Evolutionary conservation across 225 moss, liverwort and hornwort species (phyloP).

Genomic region (Ulota crispa): DNA sequence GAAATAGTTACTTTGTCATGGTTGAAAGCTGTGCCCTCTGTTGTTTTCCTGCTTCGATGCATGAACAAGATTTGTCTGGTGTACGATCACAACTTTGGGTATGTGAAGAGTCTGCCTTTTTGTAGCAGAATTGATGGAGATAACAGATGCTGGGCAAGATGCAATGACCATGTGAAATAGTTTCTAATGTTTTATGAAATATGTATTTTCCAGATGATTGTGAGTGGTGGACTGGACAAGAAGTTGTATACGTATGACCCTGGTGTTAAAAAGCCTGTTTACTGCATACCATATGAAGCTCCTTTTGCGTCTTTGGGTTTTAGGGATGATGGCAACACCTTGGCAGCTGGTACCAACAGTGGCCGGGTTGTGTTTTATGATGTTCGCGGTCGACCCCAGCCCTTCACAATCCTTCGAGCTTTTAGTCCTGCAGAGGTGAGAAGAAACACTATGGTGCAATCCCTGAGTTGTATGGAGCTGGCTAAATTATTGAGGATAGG

Average conservation of each 20-base stretch:
- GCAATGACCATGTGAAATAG: background rate
- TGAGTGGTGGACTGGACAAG: conserved; percentile 97
- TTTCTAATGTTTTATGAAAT: conserved; percentile 22
- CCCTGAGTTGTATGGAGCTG: background rate
- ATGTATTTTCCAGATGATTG: conserved; percentile 76
- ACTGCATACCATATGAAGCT: conserved; percentile 91
- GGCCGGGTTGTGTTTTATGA: conserved; percentile 99
- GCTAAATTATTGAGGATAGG: background rate
- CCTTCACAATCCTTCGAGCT: conserved; percentile 93
- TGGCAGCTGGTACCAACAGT: conserved; percentile 98
- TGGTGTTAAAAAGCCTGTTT: conserved; percentile 87
- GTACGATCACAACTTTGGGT: background rate
- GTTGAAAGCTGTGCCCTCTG: background rate
- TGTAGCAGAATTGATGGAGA: background rate
- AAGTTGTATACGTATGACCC: conserved; percentile 95
- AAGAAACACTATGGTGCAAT: background rate
- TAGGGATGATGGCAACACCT: conserved; percentile 87
- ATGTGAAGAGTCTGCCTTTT: background rate
- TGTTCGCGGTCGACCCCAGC: conserved; percentile 95
- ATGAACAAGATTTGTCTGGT: background rate
- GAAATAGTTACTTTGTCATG: background rate
- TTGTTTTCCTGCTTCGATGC: background rate
- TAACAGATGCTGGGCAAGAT: background rate
- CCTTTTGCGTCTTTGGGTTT: conserved; percentile 97
- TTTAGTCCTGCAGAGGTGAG: conserved; percentile 88